Conservation (phyloP, 2,329 filamentous ascomycete genomes). For the Mycosphaerella sp. region DNA sequence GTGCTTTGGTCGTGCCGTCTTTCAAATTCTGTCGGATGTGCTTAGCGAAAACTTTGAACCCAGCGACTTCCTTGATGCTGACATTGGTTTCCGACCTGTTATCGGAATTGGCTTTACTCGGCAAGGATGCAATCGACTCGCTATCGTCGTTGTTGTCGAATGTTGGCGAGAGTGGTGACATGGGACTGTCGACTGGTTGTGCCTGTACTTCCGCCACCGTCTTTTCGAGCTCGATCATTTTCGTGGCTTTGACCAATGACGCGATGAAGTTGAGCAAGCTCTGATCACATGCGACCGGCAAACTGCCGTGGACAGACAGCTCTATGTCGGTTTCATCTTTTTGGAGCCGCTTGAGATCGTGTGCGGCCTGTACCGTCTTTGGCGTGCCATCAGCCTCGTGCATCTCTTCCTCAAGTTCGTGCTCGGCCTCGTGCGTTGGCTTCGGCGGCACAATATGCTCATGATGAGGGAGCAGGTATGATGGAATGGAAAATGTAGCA, state of each 20-base stretch:
- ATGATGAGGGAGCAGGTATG: slow-evolving; percentile 49
- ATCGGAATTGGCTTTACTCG: slow-evolving; percentile 2
- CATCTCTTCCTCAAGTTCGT: slow-evolving; percentile 36
- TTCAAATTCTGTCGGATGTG: slow-evolving; percentile 26
- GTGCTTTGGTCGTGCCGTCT: slow-evolving; percentile 22
- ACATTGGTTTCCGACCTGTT: slow-evolving; percentile 1
- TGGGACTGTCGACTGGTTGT: slow-evolving; percentile 12
- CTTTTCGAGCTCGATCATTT: slow-evolving; percentile 50
- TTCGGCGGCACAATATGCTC: slow-evolving; percentile 46
- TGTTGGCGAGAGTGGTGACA: slow-evolving; percentile 26
- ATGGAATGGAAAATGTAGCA: slow-evolving; percentile 44
- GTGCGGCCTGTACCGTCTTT: slow-evolving; percentile 37
- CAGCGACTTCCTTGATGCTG: slow-evolving; percentile 15
- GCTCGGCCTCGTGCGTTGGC: slow-evolving; percentile 33
- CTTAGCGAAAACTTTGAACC: slow-evolving; percentile 27
- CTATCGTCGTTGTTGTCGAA: slow-evolving; percentile 25
- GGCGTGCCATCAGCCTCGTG: slow-evolving; percentile 41
- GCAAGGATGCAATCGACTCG: slow-evolving; percentile 18
- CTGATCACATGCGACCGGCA: slow-evolving; percentile 48
- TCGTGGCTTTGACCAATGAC: slow-evolving; percentile 52
- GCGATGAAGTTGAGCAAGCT: slow-evolving; percentile 50
- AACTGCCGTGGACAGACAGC: slow-evolving; percentile 43
- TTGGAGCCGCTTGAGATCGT: slow-evolving; percentile 36
- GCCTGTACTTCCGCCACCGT: slow-evolving; percentile 33
- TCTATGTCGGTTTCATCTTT: slow-evolving; percentile 47